Percentiles rank a stretch among this genome's conserved stretches.
phyloP scores from a whole-genome alignment of 139 green algal species.

The Volvox reticuliferus region DNA sequence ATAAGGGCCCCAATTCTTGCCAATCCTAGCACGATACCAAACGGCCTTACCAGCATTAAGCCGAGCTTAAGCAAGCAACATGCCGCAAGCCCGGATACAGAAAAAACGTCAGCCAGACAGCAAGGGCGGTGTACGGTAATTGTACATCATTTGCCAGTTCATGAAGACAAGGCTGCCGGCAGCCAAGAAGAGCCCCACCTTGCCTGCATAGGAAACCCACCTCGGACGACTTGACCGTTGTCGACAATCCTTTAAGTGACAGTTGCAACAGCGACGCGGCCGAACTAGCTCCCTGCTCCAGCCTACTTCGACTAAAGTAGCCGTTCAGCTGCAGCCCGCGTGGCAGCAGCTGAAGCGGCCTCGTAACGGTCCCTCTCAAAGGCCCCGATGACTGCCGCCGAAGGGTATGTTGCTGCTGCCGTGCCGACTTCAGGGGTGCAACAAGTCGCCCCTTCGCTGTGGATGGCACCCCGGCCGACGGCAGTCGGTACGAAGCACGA shows the following conservation, averaged over 20 bases:
- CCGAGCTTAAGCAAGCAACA: too few relatives aligned
- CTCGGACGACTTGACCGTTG: neutral
- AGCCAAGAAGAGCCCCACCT: too few relatives aligned
- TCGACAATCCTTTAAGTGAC: neutral
- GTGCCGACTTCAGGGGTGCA: neutral
- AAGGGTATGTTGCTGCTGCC: neutral
- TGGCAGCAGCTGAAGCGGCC: neutral
- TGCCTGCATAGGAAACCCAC: neutral
- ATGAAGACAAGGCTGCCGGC: too few relatives aligned
- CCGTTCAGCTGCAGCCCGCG: neutral
- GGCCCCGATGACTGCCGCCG: too few relatives aligned
- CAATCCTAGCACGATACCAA: too few relatives aligned
- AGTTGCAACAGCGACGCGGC: neutral
- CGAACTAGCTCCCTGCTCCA: neutral
- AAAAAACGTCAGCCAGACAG: too few relatives aligned
- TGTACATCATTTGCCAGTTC: too few relatives aligned
- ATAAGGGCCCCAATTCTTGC: too few relatives aligned
- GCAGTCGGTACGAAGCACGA: neutral
- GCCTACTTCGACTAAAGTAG: neutral
- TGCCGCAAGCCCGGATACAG: too few relatives aligned
- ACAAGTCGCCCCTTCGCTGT: neutral
- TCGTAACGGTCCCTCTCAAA: neutral
- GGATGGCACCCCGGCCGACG: neutral
- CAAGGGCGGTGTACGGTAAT: too few relatives aligned
- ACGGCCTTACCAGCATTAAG: too few relatives aligned